Conservation (phyloP, 306 rosid genomes). For the Rosa rugosa region DNA sequence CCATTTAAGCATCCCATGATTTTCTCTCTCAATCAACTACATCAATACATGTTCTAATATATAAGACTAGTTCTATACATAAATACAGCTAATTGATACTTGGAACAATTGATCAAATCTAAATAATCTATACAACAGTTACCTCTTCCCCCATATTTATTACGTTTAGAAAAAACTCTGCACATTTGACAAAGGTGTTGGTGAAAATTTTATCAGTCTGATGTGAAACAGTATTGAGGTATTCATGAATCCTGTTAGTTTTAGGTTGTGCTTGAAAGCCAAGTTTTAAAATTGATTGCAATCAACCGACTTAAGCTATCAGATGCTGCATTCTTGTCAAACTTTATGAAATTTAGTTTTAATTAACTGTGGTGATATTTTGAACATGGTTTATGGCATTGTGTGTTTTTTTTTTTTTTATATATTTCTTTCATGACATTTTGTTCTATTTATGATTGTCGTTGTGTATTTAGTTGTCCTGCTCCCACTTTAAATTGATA, state of each 20-base stretch:
- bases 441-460: no score
- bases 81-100: neutral
- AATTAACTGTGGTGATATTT: no score
- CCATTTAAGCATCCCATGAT: no score
- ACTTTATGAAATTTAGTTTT: neutral
- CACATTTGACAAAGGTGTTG: neutral
- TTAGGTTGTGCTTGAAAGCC: neutral
- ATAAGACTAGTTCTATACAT: no score
- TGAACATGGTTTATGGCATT: no score
- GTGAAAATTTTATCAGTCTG: neutral
- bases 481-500: no score
- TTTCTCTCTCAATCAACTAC: no score
- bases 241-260: neutral
- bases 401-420: no score
- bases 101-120: neutral
- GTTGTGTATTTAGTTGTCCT: no score
- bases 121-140: neutral
- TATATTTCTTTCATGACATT: no score
- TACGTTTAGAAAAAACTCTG: neutral
- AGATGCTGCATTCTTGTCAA: neutral
- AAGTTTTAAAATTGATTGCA: neutral
- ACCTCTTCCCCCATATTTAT: neutral
- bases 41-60: no score
- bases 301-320: neutral
- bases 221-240: neutral